Evolutionary conservation across 1,284 basidiomycete species (phyloP).

Genomic region (Leccinum griseonigrum): DNA sequence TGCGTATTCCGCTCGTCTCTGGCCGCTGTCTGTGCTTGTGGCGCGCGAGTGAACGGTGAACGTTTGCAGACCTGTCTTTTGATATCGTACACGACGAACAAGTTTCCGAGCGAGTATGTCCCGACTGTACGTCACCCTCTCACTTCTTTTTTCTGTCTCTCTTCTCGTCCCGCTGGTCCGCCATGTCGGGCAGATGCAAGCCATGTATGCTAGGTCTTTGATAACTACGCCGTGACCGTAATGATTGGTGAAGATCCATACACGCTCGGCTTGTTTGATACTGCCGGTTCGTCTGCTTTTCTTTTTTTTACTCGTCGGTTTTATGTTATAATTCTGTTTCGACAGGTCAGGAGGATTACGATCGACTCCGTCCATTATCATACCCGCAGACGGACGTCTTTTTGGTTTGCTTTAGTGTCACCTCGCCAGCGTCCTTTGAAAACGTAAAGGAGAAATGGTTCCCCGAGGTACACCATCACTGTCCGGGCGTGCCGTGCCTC

Average conservation of each 20-base stretch:
- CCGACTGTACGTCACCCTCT: slow-evolving; percentile 77
- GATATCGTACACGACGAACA: slow-evolving; percentile 99
- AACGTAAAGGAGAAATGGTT: slow-evolving; percentile 99
- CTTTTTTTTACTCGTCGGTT: neutral
- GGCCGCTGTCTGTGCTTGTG: neutral
- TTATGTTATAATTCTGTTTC: neutral
- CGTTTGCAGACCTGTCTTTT: slow-evolving; percentile 85
- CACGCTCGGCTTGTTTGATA: slow-evolving; percentile 98
- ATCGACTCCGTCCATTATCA: slow-evolving; percentile 96
- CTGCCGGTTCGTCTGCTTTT: slow-evolving; percentile 68
- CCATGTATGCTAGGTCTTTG: slow-evolving; percentile 73
- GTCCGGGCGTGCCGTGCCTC: slow-evolving; percentile 98
- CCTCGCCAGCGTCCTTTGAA: slow-evolving; percentile 97
- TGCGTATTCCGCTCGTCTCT: slow-evolving; percentile 38
- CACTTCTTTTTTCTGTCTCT: neutral
- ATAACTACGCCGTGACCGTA: slow-evolving; percentile 98
- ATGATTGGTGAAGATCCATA: slow-evolving; percentile 99
- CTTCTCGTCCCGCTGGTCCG: neutral
- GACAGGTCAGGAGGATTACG: slow-evolving; percentile 98
- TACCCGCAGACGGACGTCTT: slow-evolving; percentile 99
- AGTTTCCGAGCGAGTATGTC: slow-evolving; percentile 98
- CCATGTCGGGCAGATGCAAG: slow-evolving; percentile 20
- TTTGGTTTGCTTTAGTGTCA: slow-evolving; percentile 99
- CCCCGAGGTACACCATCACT: slow-evolving; percentile 99
- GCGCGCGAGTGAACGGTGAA: slow-evolving; percentile 12